Conservation (phyloP, 768 basidiomycete genomes). For the Tephrocybe sp. region DNA sequence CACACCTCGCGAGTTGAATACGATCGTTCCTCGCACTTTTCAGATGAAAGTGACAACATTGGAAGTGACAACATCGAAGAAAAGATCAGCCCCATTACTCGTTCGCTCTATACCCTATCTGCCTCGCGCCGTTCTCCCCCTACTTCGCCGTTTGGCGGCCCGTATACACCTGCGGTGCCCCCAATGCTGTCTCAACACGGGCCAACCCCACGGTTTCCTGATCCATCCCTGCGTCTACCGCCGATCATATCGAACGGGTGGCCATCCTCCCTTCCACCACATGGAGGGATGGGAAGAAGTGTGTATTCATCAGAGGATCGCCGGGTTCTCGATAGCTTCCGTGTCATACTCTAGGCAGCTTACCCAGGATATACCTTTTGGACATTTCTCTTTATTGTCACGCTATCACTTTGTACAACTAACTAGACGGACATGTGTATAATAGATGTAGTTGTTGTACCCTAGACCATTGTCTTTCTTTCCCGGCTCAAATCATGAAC, state of each 20-base stretch:
- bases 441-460: too few species aligned
- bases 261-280: constrained; percentile 20
- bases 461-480: too few species aligned
- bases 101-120: constrained; percentile 20
- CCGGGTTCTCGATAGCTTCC: constrained; percentile 56
- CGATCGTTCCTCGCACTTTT: constrained; percentile 42
- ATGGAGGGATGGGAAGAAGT: constrained; percentile 18
- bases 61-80: constrained; percentile 43
- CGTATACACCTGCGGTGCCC: constrained; percentile 15
- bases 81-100: constrained; percentile 17
- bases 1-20: constrained; percentile 33
- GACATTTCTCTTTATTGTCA: too few species aligned
- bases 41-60: constrained; percentile 43
- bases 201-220: not conserved
- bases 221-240: constrained; percentile 18
- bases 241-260: constrained; percentile 14
- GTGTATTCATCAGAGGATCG: constrained; percentile 54
- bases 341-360: constrained; percentile 45
- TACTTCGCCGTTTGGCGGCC: constrained; percentile 13
- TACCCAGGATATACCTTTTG: too few species aligned
- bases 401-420: not conserved
- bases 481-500: not conserved
- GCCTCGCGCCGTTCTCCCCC: constrained; percentile 17
- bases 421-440: too few species aligned
- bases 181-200: constrained; percentile 7